Evolutionary conservation across 1,139 yeast genomes (phyloP).

Genomic region (Pichia kudriavzevii): DNA sequence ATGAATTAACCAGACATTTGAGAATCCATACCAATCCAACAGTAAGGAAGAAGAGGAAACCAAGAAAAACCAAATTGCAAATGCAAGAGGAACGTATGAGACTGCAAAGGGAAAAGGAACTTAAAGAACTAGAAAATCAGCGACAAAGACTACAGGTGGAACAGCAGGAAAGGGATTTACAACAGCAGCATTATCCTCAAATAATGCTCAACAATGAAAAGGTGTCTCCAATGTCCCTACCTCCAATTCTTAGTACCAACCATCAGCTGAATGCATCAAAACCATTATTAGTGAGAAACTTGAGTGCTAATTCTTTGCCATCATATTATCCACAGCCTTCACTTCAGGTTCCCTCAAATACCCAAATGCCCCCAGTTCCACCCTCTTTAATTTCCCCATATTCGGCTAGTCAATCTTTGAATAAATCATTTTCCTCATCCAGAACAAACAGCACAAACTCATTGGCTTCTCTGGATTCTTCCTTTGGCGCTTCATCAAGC

Average conservation of each 20-base stretch:
- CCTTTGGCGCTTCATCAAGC: conserved; percentile 22
- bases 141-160: not conserved
- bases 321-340: too few species aligned
- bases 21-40: conserved; percentile 79
- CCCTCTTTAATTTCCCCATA: not conserved
- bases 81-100: conserved; percentile 11
- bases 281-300: too few species aligned
- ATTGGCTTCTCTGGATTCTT: conserved; percentile 23
- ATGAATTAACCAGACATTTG: conserved; percentile 84
- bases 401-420: conserved; percentile 6
- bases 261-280: too few species aligned
- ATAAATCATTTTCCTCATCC: conserved; percentile 23
- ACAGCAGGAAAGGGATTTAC: too few species aligned
- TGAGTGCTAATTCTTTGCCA: too few species aligned
- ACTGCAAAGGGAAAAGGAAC: conserved; percentile 4
- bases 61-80: conserved; percentile 18
- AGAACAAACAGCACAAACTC: conserved; percentile 27
- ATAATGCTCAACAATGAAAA: too few species aligned
- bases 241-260: too few species aligned
- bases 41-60: conserved; percentile 25
- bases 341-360: conserved; percentile 2
- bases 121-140: not conserved
- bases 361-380: conserved; percentile 8
- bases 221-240: too few species aligned
- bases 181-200: too few species aligned